Percentiles rank a stretch among this genome's conserved stretches.
Conservation (phyloP, 495 filamentous ascomycete genomes). For the Choiromyces venosus region DNA sequence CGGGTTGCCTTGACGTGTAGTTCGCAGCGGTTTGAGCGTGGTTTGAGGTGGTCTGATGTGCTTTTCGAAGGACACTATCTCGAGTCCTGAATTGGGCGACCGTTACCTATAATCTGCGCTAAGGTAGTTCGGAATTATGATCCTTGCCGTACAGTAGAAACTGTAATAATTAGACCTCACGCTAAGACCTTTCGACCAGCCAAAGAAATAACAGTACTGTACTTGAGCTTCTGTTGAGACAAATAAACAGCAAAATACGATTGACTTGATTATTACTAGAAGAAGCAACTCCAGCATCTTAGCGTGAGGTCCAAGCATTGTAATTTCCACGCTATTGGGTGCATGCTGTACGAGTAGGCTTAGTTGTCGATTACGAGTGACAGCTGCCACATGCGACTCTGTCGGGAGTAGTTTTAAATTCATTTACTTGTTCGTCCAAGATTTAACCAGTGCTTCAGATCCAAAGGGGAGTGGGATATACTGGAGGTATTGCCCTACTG, state of each 20-base stretch:
- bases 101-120: neutral
- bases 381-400: neutral
- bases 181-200: no score
- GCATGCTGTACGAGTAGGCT: no score
- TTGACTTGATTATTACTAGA: no score
- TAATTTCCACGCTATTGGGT: no score
- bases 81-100: neutral
- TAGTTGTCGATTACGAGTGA: neutral
- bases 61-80: neutral
- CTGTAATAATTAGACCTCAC: no score
- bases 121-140: neutral
- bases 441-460: neutral
- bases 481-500: neutral
- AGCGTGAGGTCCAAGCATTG: no score
- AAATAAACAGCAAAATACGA: no score
- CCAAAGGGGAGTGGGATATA: neutral
- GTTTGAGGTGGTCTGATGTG: neutral
- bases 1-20: neutral
- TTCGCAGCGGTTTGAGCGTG: neutral
- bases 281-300: no score
- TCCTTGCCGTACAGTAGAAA: neutral
- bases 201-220: no score
- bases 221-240: no score
- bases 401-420: neutral
- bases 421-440: neutral